Evolutionary conservation across 2,329 filamentous ascomycete genomes (phyloP).

Genomic region (Curvularia verruculosa): DNA sequence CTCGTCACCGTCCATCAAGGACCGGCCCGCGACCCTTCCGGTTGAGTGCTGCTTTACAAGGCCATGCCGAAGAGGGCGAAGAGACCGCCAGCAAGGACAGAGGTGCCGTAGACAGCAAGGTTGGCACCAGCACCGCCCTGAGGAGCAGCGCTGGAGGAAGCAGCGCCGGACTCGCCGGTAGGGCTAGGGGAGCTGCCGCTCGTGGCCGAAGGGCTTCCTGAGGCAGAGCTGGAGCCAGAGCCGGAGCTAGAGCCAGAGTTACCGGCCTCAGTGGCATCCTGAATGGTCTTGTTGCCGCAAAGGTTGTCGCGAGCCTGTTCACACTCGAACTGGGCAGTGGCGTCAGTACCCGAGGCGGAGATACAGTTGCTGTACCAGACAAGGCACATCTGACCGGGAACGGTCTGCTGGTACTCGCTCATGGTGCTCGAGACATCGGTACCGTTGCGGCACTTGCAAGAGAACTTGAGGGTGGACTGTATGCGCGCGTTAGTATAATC

Average conservation of each 20-base stretch:
- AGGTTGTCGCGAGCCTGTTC: slow-evolving; percentile 43
- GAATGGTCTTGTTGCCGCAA: slow-evolving; percentile 59
- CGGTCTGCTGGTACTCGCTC: slow-evolving; percentile 61
- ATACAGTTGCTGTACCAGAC: slow-evolving; percentile 55
- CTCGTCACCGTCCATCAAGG: slow-evolving; percentile 35
- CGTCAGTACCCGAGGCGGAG: slow-evolving; percentile 47
- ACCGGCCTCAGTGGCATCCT: slow-evolving; percentile 20
- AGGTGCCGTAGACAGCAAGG: slow-evolving; percentile 57
- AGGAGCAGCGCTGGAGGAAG: slow-evolving; percentile 12
- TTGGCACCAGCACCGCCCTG: slow-evolving; percentile 55
- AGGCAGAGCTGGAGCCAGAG: slow-evolving; percentile 37
- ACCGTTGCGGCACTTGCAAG: slow-evolving; percentile 64
- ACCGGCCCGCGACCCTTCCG: slow-evolving; percentile 32
- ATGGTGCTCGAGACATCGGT: slow-evolving; percentile 53
- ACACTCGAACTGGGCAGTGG: slow-evolving; percentile 54
- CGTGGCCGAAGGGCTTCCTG: slow-evolving; percentile 30
- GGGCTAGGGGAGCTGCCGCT: slow-evolving; percentile 33
- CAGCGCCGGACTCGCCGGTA: slow-evolving; percentile 35
- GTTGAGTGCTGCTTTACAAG: slow-evolving; percentile 53
- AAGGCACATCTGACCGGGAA: slow-evolving; percentile 67
- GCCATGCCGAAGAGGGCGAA: slow-evolving; percentile 63
- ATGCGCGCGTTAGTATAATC: slow-evolving; percentile 31
- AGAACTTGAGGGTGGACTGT: slow-evolving; percentile 60
- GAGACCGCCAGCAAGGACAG: slow-evolving; percentile 59
- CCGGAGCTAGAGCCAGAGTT: slow-evolving; percentile 27